Evolutionary conservation across 495 filamentous ascomycete genomes (phyloP).

Genomic region (Lichina pygmaea): DNA sequence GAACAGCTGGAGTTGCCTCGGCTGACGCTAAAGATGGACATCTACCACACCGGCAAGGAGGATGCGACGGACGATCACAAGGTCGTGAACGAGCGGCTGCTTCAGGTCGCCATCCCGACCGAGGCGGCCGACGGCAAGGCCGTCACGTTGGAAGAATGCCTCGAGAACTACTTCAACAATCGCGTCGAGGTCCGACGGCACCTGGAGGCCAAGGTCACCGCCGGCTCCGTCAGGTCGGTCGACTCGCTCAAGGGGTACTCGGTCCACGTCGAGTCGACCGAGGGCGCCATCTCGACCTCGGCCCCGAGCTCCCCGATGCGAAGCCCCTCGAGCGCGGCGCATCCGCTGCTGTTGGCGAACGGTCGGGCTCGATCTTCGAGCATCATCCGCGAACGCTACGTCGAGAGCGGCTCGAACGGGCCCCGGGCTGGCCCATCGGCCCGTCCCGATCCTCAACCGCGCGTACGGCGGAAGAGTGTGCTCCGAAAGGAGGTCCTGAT

Average conservation of each 20-base stretch:
- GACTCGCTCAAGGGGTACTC: constrained; percentile 20
- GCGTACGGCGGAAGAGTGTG: constrained; percentile 16
- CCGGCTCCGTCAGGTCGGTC: constrained; percentile 16
- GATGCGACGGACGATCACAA: constrained; percentile 72
- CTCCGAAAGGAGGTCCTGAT: constrained; percentile 69
- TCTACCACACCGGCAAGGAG: constrained; percentile 74
- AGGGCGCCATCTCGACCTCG: constrained; percentile 11
- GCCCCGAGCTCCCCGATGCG: constrained; percentile 1
- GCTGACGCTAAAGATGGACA: constrained; percentile 77
- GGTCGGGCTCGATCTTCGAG: constrained; percentile 23
- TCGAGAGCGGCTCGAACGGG: constrained; percentile 17
- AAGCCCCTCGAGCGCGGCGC: constrained; percentile 4
- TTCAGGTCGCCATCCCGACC: constrained; percentile 71
- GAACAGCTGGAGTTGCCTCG: constrained; percentile 68
- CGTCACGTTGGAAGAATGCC: constrained; percentile 63
- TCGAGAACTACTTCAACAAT: constrained; percentile 89
- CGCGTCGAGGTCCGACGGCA: constrained; percentile 70
- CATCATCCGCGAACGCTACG: constrained; percentile 32
- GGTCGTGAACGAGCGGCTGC: constrained; percentile 66
- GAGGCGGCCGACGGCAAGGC: constrained; percentile 26
- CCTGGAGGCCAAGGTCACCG: constrained; percentile 32
- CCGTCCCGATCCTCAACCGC: constrained; percentile 7
- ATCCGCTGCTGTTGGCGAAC: constrained; percentile 4
- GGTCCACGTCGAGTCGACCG: constrained; percentile 32
- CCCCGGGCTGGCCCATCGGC: constrained; percentile 3